A percentile compares a stretch with the other conserved stretches of the same genome.
Conservation (phyloP, 148 eudicot genomes). For the Heliamphora exappendiculata region DNA sequence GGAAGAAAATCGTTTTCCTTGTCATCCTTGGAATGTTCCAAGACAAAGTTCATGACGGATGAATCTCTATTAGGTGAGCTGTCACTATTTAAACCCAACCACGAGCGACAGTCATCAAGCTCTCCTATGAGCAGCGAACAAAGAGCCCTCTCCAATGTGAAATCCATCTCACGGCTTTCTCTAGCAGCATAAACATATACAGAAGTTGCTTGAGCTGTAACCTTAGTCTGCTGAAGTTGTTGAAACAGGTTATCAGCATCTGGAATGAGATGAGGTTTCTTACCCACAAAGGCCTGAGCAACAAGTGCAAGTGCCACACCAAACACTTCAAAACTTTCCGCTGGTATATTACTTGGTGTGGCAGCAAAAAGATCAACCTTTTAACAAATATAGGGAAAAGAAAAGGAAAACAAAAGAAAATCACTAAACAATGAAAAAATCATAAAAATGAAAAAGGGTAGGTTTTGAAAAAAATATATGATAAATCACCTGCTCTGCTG, state of each 20-base stretch:
- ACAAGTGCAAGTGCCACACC: slow-evolving; percentile 95
- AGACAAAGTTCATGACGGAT: slow-evolving; percentile 61
- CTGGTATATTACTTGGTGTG: slow-evolving; percentile 85
- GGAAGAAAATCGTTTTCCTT: slow-evolving; percentile 73
- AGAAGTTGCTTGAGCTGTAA: slow-evolving; percentile 42
- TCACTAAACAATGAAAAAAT: not conserved
- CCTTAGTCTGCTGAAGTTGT: slow-evolving; percentile 86
- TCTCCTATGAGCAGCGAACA: slow-evolving; percentile 97
- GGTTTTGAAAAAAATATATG: slow-evolving; percentile 6
- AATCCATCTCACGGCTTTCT: slow-evolving; percentile 67
- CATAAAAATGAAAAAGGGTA: not conserved
- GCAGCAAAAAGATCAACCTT: slow-evolving; percentile 88
- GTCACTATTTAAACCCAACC: slow-evolving; percentile 84
- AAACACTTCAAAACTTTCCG: slow-evolving; percentile 92
- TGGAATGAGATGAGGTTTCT: slow-evolving; percentile 82
- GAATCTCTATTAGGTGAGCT: slow-evolving; percentile 73
- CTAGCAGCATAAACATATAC: slow-evolving; percentile 27
- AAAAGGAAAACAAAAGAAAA: not conserved
- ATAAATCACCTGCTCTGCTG: slow-evolving; percentile 73
- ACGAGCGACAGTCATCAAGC: slow-evolving; percentile 81
- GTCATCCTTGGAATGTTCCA: slow-evolving; percentile 70
- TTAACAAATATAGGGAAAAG: slow-evolving; percentile 1
- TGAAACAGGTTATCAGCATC: slow-evolving; percentile 90
- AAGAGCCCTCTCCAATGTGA: slow-evolving; percentile 90
- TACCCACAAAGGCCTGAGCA: slow-evolving; percentile 77